Conservation (phyloP, 176 grass and related monocot genomes). For the Stipa capillata region DNA sequence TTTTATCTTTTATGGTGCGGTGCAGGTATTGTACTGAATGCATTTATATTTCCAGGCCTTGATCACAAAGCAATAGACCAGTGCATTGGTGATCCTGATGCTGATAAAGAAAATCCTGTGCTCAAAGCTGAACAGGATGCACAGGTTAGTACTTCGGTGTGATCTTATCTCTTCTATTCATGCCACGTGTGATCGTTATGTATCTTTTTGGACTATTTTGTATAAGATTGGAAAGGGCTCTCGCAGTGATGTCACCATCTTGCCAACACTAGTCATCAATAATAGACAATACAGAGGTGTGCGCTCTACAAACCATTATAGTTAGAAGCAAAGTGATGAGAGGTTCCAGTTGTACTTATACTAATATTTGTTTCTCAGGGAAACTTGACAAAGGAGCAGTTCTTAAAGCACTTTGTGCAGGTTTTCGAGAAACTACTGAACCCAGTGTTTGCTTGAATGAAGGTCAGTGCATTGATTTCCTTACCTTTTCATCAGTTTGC, state of each 20-base stretch:
- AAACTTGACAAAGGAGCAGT: slow-evolving; percentile 87
- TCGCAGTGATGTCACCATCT: slow-evolving; percentile 91
- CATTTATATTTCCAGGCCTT: slow-evolving; percentile 14
- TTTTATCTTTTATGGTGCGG: not conserved
- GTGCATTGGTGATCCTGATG: slow-evolving; percentile 72
- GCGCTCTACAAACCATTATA: slow-evolving; percentile 1
- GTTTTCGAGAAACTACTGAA: slow-evolving; percentile 76
- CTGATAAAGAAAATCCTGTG: slow-evolving; percentile 76
- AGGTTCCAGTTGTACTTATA: slow-evolving; percentile 1
- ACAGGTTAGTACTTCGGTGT: slow-evolving; percentile 43
- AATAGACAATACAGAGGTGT: slow-evolving; percentile 94
- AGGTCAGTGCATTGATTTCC: slow-evolving; percentile 33
- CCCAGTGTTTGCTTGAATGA: slow-evolving; percentile 81
- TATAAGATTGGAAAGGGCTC: slow-evolving; percentile 78
- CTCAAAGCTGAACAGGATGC: slow-evolving; percentile 91
- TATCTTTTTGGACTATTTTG: not conserved
- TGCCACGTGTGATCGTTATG: slow-evolving; percentile 4
- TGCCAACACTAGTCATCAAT: slow-evolving; percentile 92
- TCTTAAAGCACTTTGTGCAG: slow-evolving; percentile 89
- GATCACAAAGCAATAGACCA: slow-evolving; percentile 79
- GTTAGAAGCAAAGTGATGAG: not conserved
- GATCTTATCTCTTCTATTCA: slow-evolving; percentile 3
- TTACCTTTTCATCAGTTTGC: not conserved
- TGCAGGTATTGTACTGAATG: not conserved
- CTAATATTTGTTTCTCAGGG: slow-evolving; percentile 35